Conservation (phyloP, 2,329 filamentous ascomycete species). For the Colletotrichum lentis region DNA sequence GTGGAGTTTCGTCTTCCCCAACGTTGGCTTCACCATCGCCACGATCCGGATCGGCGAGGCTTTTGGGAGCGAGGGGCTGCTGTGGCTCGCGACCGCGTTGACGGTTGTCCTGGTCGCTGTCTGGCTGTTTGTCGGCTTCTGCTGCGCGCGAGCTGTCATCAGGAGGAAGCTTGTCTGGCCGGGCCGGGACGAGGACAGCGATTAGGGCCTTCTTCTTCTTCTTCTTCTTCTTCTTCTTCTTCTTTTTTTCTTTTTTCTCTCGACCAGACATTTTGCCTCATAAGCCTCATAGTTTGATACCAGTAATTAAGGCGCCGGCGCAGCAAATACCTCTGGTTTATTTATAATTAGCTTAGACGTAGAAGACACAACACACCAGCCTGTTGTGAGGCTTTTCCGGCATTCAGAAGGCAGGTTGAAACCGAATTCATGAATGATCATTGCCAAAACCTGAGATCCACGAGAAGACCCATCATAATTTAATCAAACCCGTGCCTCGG, state of each 20-base stretch:
- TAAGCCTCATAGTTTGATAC: neutral
- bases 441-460: no score
- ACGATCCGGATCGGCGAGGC: conserved; percentile 60
- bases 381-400: neutral
- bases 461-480: no score
- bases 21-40: conserved; percentile 63
- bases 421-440: no score
- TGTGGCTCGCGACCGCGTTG: conserved; percentile 59
- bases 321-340: neutral
- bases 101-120: conserved; percentile 58
- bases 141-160: conserved; percentile 54
- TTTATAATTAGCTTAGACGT: neutral
- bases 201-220: neutral
- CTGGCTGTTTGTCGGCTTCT: conserved; percentile 57
- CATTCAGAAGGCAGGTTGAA: no score
- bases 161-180: conserved; percentile 58
- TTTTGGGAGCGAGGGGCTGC: conserved; percentile 56
- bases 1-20: conserved; percentile 71
- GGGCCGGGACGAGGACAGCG: conserved; percentile 40
- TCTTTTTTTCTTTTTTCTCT: no score
- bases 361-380: neutral
- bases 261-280: neutral
- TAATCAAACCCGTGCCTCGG: no score
- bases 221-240: rapidly evolving
- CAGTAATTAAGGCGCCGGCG: neutral